phyloP scores from a whole-genome alignment of 345 rosid genomes.

The Dimocarpus longan region DNA sequence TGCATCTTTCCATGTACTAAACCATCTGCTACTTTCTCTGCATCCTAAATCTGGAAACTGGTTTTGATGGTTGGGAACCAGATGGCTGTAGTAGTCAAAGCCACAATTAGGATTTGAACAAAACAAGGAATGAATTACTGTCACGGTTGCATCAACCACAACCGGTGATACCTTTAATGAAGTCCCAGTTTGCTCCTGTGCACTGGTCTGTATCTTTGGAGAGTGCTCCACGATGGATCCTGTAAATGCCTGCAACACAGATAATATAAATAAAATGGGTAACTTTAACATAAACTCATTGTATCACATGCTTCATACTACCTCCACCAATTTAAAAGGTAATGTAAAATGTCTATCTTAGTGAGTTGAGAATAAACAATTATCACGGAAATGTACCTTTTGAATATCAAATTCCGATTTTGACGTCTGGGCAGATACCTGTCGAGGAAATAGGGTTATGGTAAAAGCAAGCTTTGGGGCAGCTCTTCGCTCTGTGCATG shows the following conservation, averaged over 20 bases:
- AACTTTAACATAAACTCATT: background rate
- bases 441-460: slow-evolving; percentile 8
- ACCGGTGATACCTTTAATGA: slow-evolving; percentile 52
- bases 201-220: slow-evolving; percentile 31
- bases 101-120: background rate
- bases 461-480: slow-evolving; percentile 2
- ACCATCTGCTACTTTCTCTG: slow-evolving; percentile 52
- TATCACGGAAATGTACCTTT: slow-evolving; percentile 39
- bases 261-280: background rate
- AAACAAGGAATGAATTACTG: background rate
- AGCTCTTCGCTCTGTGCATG: background rate
- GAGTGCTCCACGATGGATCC: slow-evolving; percentile 72
- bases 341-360: background rate
- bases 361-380: slow-evolving; percentile 9
- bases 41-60: slow-evolving; percentile 81
- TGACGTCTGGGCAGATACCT: slow-evolving; percentile 44
- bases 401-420: slow-evolving; percentile 43
- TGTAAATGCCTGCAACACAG: slow-evolving; percentile 61
- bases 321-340: background rate
- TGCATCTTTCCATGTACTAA: background rate
- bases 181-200: slow-evolving; percentile 22
- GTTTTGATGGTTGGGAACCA: slow-evolving; percentile 61
- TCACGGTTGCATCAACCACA: background rate
- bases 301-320: background rate
- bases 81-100: slow-evolving; percentile 44